Evolutionary conservation across 306 rosid genomes (phyloP), one percentile per base, ranked within the genome.

Genomic region (Macrotyloma uniflorum): DNA sequence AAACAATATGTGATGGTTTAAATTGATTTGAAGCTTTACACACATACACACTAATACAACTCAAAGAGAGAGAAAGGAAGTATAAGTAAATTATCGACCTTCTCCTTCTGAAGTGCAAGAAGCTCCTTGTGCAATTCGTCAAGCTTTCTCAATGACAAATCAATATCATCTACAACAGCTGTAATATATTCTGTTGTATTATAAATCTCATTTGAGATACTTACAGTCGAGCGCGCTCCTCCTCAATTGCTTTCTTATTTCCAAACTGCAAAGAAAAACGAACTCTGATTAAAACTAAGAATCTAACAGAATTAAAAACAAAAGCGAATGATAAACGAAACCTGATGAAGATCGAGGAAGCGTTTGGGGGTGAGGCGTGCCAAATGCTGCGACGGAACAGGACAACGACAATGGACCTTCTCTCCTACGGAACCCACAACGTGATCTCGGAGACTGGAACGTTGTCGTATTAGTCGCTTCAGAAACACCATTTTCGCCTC

Each of bases 191-290:
- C 87, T 19, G 59, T 35, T 49, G 88, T 49, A 71, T 85, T 87
- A 78, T 84, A 66, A 33, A 95, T 86, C 89, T 95, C 99, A 80
- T 78, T 82, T 73, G 98, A 79, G 57, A 91, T 74, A 88, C 97
- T 87, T 82, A 95, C 99, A 95, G 83, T 74, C 99, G 87, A 76
- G 96, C 96, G n/a, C 90, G 90, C 70, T 95, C 98, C 85, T 91
- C 91, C 77, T 85, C 80, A 6, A 91, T 77, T 9, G 93, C 90
- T 38, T 84, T 81, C 83, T 89, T 95, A 77, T 72, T 90, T 72
- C 76, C 93, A 63, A 93, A 57, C 98, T 92, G 87, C 84, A 80
- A 76, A 26, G 33, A 12, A 40, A 76, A 50, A n/a, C 19, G 23
- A 49, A 50, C 0, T 20, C 5, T 19, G 14, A 3, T 19, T 0